Conservation (phyloP, 2,329 filamentous ascomycete species). For the Metarhizium album region DNA sequence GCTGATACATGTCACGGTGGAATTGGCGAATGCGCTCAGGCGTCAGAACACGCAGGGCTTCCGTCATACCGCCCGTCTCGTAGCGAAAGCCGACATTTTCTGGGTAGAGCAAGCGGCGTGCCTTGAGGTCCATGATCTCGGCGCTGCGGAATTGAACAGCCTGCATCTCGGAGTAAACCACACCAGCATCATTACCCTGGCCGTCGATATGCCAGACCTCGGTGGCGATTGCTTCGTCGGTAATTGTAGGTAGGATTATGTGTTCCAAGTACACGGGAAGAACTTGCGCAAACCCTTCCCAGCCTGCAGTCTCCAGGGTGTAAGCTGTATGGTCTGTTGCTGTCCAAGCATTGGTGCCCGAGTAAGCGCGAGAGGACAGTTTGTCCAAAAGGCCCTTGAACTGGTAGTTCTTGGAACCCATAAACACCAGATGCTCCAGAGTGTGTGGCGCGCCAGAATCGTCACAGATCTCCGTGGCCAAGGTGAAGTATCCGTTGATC, state of each 20-base stretch:
- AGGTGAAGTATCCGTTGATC: constrained; percentile 83
- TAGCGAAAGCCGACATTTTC: constrained; percentile 88
- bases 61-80: constrained; percentile 96
- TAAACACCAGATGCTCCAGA: constrained; percentile 73
- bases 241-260: constrained; percentile 80
- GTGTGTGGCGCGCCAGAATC: constrained; percentile 89
- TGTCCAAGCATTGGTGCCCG: constrained; percentile 93
- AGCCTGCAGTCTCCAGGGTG: constrained; percentile 87
- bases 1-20: constrained; percentile 95
- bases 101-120: constrained; percentile 73
- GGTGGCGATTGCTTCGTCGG: constrained; percentile 85
- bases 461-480: constrained; percentile 95
- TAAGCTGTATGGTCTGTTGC: constrained; percentile 95
- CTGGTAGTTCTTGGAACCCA: constrained; percentile 85
- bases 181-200: constrained; percentile 86
- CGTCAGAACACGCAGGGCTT: constrained; percentile 75
- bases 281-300: constrained; percentile 93
- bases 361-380: constrained; percentile 86
- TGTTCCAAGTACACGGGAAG: constrained; percentile 93
- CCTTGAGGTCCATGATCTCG: constrained; percentile 79
- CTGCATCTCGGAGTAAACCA: constrained; percentile 99
- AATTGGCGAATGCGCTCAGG: constrained; percentile 89
- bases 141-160: constrained; percentile 75
- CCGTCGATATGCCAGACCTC: constrained; percentile 96
- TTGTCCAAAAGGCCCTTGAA: constrained; percentile 96